A percentile compares a stretch with the other conserved stretches of the same genome.
Conservation (phyloP, 345 rosid genomes). For the Trapa incisa region DNA sequence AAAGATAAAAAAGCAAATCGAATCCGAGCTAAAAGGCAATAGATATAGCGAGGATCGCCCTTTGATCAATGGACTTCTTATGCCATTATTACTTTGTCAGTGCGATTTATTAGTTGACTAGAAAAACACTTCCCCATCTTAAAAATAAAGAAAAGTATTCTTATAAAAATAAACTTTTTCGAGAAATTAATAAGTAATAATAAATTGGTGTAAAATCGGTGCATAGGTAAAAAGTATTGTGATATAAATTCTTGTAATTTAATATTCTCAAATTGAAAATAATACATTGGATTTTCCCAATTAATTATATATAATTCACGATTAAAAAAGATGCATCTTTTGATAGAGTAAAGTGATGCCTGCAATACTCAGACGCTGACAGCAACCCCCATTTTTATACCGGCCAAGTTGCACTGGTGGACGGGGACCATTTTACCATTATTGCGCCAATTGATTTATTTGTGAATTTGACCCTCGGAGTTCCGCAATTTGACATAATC, state of each 20-base stretch:
- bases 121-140: background rate
- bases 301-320: too few relatives aligned
- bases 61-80: background rate
- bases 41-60: background rate
- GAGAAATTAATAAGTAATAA: too few relatives aligned
- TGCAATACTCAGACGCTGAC: background rate
- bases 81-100: background rate
- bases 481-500: background rate
- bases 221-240: too few relatives aligned
- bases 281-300: too few relatives aligned
- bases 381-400: background rate
- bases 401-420: background rate
- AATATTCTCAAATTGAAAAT: too few relatives aligned
- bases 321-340: too few relatives aligned
- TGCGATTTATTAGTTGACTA: background rate
- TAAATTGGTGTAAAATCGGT: too few relatives aligned
- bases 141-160: too few relatives aligned
- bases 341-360: background rate
- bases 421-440: constrained; percentile 1
- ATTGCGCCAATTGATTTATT: background rate
- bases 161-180: too few relatives aligned
- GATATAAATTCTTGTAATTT: background rate
- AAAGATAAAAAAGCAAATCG: background rate
- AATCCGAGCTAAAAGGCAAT: background rate
- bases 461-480: background rate